A percentile compares a stretch with the other conserved stretches of the same genome.
phyloP scores from a whole-genome alignment of 805 yeast species.

The Vanderwaltozyma polyspora region DNA sequence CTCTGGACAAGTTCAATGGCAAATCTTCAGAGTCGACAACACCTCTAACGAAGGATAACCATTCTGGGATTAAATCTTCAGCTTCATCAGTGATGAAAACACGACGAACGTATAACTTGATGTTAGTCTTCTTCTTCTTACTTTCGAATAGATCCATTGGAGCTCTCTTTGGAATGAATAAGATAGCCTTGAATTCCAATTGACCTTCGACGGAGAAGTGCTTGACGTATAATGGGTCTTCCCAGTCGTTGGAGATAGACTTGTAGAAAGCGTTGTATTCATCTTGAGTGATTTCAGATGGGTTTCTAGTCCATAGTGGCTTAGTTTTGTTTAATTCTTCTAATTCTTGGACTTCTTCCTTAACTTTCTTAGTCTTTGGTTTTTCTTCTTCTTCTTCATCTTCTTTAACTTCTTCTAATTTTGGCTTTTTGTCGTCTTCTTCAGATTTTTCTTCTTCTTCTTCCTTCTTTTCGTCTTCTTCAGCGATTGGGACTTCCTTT shows the following conservation, averaged over 20 bases:
- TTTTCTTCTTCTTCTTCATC: constrained; percentile 63
- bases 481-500: constrained; percentile 88
- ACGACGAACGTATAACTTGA: constrained; percentile 97
- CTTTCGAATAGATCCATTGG: constrained; percentile 97
- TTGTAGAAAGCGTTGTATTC: constrained; percentile 99
- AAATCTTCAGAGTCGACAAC: constrained; percentile 99
- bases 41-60: constrained; percentile 96
- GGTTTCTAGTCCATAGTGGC: constrained; percentile 99
- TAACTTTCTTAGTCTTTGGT: constrained; percentile 76
- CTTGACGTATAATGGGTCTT: constrained; percentile 98
- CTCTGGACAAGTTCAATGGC: constrained; percentile 99
- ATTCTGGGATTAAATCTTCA: constrained; percentile 97
- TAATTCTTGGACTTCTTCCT: constrained; percentile 86
- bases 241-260: constrained; percentile 99
- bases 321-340: constrained; percentile 98
- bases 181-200: constrained; percentile 95
- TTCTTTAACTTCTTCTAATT: constrained; percentile 47
- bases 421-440: constrained; percentile 57
- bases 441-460: constrained; percentile 34
- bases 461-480: constrained; percentile 31
- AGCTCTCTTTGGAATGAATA: constrained; percentile 97
- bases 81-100: constrained; percentile 99
- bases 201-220: constrained; percentile 99
- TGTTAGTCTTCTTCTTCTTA: constrained; percentile 98
- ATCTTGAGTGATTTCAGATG: constrained; percentile 93